Percentiles rank a stretch among this genome's conserved stretches.
Evolutionary conservation across 139 green algal genomes (phyloP).

Genomic region (Micractinium sp.): DNA sequence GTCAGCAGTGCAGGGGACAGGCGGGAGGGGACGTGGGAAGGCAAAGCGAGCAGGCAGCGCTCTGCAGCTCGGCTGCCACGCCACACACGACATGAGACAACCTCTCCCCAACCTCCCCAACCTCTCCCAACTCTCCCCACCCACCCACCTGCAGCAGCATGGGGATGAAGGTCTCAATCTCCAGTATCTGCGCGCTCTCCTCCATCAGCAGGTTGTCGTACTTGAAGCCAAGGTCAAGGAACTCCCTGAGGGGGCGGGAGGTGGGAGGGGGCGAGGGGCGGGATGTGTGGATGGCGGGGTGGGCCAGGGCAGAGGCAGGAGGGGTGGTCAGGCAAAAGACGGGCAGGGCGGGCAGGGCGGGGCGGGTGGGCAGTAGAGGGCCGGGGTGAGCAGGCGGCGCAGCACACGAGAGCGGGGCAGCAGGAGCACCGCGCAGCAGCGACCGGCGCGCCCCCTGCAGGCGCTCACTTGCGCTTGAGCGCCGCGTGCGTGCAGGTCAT

Average conservation of each 20-base stretch:
- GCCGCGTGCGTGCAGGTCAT: constrained; percentile 99
- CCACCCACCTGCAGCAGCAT: constrained; percentile 83
- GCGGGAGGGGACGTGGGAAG: background rate
- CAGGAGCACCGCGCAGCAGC: background rate
- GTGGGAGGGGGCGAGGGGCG: background rate
- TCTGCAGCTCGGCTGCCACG: background rate
- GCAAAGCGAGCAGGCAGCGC: background rate
- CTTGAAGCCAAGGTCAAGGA: constrained; percentile 93
- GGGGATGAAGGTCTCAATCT: constrained; percentile 99
- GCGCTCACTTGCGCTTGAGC: constrained; percentile 77
- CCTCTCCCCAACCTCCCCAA: background rate
- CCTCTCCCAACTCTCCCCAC: background rate
- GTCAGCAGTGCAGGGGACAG: background rate
- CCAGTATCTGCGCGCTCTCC: constrained; percentile 96
- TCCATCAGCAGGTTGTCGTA: constrained; percentile 99
- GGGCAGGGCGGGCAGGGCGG: no score
- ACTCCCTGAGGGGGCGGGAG: constrained; percentile 70
- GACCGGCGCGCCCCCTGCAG: no score
- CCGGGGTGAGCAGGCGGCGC: no score
- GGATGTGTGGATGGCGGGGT: background rate
- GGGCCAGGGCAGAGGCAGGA: background rate
- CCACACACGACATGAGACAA: background rate
- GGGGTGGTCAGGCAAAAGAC: no score
- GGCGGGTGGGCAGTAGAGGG: no score
- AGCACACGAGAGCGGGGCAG: background rate